Conservation (phyloP, 2,329 filamentous ascomycete species). For the Talaromyces sp. region DNA sequence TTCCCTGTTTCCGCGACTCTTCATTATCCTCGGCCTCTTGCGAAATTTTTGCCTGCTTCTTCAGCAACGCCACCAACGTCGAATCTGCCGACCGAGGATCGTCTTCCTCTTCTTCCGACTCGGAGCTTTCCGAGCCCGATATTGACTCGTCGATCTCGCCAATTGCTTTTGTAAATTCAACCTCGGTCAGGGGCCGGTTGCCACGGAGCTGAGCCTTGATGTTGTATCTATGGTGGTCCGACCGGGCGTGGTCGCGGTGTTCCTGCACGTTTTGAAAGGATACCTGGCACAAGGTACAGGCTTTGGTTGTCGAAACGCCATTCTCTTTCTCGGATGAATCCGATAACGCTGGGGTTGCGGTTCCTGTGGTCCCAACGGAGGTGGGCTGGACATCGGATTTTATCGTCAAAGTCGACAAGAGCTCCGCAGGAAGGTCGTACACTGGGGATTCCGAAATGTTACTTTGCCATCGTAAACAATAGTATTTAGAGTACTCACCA, state of each 20-base stretch:
- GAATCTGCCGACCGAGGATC: conserved; percentile 39
- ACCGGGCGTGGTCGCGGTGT: conserved; percentile 78
- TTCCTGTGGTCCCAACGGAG: conserved; percentile 18
- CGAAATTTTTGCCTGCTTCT: conserved; percentile 14
- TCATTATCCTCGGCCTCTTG: conserved; percentile 43
- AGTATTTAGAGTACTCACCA: neutral
- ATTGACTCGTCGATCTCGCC: conserved; percentile 89
- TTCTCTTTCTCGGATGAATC: conserved; percentile 32
- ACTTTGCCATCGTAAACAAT: neutral
- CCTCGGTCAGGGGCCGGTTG: conserved; percentile 64
- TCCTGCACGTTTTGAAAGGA: conserved; percentile 68
- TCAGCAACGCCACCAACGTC: conserved; percentile 61
- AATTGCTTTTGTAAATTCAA: conserved; percentile 79
- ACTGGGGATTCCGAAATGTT: conserved; percentile 44
- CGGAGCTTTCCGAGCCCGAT: conserved; percentile 65
- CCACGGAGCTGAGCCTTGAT: conserved; percentile 84
- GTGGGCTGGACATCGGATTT: conserved; percentile 42
- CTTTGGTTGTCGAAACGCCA: conserved; percentile 52
- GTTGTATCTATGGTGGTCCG: conserved; percentile 91
- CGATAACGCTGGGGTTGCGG: conserved; percentile 16
- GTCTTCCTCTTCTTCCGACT: conserved; percentile 60
- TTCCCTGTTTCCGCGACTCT: conserved; percentile 43
- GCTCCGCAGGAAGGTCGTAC: conserved; percentile 72
- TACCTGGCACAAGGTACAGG: conserved; percentile 74
- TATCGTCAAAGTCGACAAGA: conserved; percentile 61